These are phyloP conservation scores for Colletotrichum gigasporum DNA, from an alignment of 2,329 filamentous ascomycete species.

Conservation along the genomic window DNA sequence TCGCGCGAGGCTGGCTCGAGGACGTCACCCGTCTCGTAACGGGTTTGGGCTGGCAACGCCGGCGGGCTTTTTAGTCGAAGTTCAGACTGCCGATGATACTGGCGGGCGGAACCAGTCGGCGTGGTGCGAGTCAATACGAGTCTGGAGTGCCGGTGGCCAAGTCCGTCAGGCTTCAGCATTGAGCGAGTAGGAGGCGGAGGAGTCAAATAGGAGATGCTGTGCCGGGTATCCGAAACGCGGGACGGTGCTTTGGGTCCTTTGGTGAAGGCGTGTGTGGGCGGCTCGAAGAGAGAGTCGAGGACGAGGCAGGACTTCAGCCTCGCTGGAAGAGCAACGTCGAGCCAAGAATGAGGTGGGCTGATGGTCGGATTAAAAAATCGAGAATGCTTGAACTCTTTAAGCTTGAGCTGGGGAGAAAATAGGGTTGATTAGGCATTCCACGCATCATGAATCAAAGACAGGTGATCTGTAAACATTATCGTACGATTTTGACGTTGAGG, in stretches of 20 bases:
- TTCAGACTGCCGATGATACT: constrained; percentile 25
- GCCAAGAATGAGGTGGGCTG: constrained; percentile 22
- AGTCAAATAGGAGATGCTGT: background rate
- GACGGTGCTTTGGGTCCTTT: too few species aligned
- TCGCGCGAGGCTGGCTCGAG: constrained; percentile 4
- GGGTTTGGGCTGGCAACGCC: background rate
- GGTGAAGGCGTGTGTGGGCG: background rate
- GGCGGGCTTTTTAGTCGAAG: constrained; percentile 1
- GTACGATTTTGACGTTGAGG: constrained; percentile 31
- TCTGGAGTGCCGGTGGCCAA: background rate
- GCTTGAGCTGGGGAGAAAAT: constrained; percentile 22
- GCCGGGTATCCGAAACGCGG: constrained; percentile 22
- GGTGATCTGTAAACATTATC: constrained; percentile 33
- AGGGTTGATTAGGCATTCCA: constrained; percentile 20
- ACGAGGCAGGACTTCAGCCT: constrained; percentile 28
- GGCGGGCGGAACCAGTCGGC: constrained; percentile 22
- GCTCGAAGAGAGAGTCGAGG: constrained; percentile 1
- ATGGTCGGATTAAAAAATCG: constrained; percentile 9
- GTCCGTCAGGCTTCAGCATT: background rate
- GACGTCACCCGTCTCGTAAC: constrained; percentile 4
- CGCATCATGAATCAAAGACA: constrained; percentile 25
- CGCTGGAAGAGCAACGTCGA: constrained; percentile 17
- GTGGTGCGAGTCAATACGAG: constrained; percentile 7
- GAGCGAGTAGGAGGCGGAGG: background rate
- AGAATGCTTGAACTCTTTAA: constrained; percentile 27